Conservation (phyloP, 2,329 filamentous ascomycete species). For the Raffaelea ambrosiae region DNA sequence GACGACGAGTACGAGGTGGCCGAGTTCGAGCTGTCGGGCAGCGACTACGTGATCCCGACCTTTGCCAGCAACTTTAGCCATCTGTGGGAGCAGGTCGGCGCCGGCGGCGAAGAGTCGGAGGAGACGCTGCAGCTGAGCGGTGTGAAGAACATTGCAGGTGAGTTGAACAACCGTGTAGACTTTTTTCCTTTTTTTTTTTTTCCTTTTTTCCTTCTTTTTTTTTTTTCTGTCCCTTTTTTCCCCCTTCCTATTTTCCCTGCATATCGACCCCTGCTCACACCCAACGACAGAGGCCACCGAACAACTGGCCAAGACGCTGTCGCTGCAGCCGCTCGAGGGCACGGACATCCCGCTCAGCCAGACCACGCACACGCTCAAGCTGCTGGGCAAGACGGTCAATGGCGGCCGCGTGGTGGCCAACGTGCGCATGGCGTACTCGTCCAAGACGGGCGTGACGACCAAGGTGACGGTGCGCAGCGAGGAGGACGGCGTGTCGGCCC, state of each 20-base stretch:
- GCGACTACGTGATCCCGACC: constrained; percentile 87
- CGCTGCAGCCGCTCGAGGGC: constrained; percentile 87
- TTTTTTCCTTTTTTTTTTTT: neutral
- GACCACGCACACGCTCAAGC: constrained; percentile 87
- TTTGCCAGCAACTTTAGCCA: constrained; percentile 95
- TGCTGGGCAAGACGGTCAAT: constrained; percentile 89
- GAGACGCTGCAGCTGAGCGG: constrained; percentile 84
- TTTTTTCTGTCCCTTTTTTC: neutral
- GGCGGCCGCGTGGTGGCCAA: constrained; percentile 82
- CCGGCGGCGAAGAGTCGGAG: constrained; percentile 79
- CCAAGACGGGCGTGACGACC: constrained; percentile 88
- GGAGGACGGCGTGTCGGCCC: constrained; percentile 79
- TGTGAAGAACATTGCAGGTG: constrained; percentile 88
- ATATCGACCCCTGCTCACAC: neutral
- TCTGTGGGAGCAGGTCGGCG: constrained; percentile 88
- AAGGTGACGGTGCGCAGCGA: constrained; percentile 91
- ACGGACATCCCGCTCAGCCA: constrained; percentile 83
- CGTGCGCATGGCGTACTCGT: constrained; percentile 88
- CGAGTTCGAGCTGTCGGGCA: constrained; percentile 81
- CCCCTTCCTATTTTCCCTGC: neutral
- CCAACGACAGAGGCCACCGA: constrained; percentile 94
- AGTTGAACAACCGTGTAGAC: too few relatives aligned
- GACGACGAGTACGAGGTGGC: constrained; percentile 98
- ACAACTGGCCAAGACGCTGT: constrained; percentile 76
- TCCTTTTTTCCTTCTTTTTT: constrained; percentile 2